Evolutionary conservation across 2,329 filamentous ascomycete species (phyloP).

Genomic region (Penicillium sclerotigenum): DNA sequence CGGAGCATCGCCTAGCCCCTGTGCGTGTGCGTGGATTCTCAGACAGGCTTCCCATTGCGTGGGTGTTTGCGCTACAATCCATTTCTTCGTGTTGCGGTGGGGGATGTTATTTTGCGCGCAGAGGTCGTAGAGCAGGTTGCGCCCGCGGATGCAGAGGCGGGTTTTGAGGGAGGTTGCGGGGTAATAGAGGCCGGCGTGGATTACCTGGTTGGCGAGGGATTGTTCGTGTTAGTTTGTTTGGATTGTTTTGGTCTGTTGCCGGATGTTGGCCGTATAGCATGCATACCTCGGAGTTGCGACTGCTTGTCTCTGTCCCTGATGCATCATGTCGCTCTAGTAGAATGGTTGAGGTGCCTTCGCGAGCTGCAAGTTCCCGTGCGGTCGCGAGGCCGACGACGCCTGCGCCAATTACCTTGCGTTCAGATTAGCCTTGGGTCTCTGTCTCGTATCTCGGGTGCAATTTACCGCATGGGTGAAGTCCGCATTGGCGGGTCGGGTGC

Average conservation of each 20-base stretch:
- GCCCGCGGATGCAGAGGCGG: constrained; percentile 73
- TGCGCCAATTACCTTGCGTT: constrained; percentile 58
- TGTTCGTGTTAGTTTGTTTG: not conserved
- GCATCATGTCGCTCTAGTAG: constrained; percentile 75
- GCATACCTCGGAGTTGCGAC: constrained; percentile 76
- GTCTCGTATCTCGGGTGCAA: not conserved
- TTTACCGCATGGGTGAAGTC: constrained; percentile 62
- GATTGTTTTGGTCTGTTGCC: not conserved
- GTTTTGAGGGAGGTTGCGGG: constrained; percentile 74
- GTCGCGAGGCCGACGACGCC: constrained; percentile 78
- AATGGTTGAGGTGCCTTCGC: constrained; percentile 63
- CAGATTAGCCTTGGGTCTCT: not conserved
- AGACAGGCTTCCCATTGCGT: constrained; percentile 61
- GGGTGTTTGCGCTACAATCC: constrained; percentile 84
- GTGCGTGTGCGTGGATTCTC: constrained; percentile 54
- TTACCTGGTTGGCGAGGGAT: constrained; percentile 56
- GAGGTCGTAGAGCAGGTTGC: constrained; percentile 72
- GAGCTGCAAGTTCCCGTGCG: constrained; percentile 65
- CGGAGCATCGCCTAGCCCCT: constrained; percentile 58
- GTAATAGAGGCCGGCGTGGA: constrained; percentile 95
- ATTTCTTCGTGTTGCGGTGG: constrained; percentile 77
- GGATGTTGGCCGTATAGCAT: not conserved
- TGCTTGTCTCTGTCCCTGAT: constrained; percentile 81
- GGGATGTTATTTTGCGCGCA: constrained; percentile 67
- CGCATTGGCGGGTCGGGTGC: constrained; percentile 39